phyloP scores from a whole-genome alignment of 106 monocot genomes.

The Allium fistulosum region DNA sequence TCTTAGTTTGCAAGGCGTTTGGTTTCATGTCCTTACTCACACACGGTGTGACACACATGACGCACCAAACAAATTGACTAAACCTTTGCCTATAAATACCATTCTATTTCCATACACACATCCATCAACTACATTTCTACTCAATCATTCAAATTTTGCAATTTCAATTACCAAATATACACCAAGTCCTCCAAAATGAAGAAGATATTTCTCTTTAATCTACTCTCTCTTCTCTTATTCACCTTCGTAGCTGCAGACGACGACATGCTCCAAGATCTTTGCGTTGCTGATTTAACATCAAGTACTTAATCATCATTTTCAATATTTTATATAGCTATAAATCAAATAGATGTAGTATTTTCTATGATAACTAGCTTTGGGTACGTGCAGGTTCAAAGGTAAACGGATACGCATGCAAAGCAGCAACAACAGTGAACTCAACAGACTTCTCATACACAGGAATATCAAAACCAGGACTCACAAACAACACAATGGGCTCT shows the following conservation, averaged over 20 bases:
- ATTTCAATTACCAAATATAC: not conserved
- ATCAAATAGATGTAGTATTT: not conserved
- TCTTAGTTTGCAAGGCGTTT: not conserved
- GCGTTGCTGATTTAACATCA: conserved; percentile 40
- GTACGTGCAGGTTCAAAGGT: conserved; percentile 28
- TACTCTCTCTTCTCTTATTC: conserved; percentile 10
- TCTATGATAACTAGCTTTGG: not conserved
- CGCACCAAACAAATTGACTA: not conserved
- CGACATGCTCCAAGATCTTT: conserved; percentile 67
- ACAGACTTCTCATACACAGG: conserved; percentile 42
- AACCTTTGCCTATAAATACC: not conserved
- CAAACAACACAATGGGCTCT: conserved; percentile 51
- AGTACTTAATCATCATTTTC: conserved; percentile 6
- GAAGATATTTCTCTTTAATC: not conserved
- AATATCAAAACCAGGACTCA: conserved; percentile 39
- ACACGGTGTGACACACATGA: not conserved
- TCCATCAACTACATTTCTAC: not conserved
- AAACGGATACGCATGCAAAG: conserved; percentile 63
- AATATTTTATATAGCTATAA: not conserved
- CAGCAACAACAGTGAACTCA: conserved; percentile 9
- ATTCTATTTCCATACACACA: not conserved
- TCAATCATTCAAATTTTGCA: not conserved
- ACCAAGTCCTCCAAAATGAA: conserved; percentile 1
- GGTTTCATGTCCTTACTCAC: not conserved
- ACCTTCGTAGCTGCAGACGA: conserved; percentile 19